Conservation (phyloP, 208 protist species). For the Naegleria gruberi region DNA sequence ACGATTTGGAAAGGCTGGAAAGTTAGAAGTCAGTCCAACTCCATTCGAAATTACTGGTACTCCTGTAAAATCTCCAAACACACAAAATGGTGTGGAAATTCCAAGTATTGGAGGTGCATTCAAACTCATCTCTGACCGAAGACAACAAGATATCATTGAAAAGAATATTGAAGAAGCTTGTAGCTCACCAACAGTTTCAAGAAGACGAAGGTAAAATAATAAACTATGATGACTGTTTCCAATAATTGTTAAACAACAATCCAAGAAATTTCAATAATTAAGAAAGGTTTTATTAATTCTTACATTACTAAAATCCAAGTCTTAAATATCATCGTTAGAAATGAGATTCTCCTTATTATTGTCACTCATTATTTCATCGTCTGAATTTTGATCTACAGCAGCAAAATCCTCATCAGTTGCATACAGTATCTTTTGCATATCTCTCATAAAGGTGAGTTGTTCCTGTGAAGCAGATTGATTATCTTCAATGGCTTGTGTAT, state of each 20-base stretch:
- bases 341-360: neutral
- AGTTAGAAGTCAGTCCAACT: neutral
- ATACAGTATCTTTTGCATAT: slow-evolving; percentile 22
- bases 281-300: too few relatives aligned
- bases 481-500: neutral
- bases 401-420: slow-evolving; percentile 20
- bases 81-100: too few relatives aligned
- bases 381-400: neutral
- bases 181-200: neutral
- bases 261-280: too few relatives aligned
- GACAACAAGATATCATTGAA: neutral
- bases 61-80: neutral
- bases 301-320: too few relatives aligned
- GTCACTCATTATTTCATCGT: neutral
- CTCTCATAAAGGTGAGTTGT: neutral
- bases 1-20: neutral
- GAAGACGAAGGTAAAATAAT: neutral
- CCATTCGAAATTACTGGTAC: too few relatives aligned
- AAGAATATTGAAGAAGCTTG: neutral
- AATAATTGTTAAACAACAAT: too few relatives aligned
- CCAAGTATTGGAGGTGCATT: neutral
- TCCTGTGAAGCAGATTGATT: neutral
- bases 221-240: too few relatives aligned
- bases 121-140: neutral
- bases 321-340: too few relatives aligned